Base-by-base conservation (phyloP, 495 filamentous ascomycete species). In the Oleoguttula mirabilis region DNA sequence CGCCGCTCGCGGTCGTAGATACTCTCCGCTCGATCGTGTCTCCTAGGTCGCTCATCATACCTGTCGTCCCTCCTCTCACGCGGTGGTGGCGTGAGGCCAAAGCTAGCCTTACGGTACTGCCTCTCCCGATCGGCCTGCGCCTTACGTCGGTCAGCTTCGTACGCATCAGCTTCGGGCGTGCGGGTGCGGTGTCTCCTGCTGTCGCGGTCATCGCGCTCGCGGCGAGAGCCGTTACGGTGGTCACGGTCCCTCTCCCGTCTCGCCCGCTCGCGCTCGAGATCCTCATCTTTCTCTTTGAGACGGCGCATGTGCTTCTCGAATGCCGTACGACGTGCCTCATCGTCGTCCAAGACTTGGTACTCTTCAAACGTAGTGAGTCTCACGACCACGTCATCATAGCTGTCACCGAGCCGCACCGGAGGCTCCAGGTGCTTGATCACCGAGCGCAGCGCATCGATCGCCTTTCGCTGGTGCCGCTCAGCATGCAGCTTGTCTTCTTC, bases 261-360 rank as follows among this genome's bases (percentile, higher is more conserved):
- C 30, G 69, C 70, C 39, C 80, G 79, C 16, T 88, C 83, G 39
- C 72, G 78, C 39, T 92, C 88, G 2, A 61, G 58, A 43, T 93
- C 85, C 38, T 94, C 88, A 36, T 92, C 84, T 58, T 88, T 86
- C 56, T 96, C 90, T 53, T 79, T 82, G 4, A 94, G 64, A 39
- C 90, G 85, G 28, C 85, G 81, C 44, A 95, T 77, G 52, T 85
- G 71, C 62, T 96, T 99, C 21, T 95, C 92, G 56, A 94, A 96
- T 10, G 86, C 92, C 41, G 73, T 68, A 21, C 77, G 75, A 35
- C 88, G 82, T 25, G 81, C 66, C 21, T 93, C 84, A 17, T 96
- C 90, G 8, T 80, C 74, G 38, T 82, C 71, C 20, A 96, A 68
- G 15, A 78, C 81, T 44, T 78, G 74, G 63, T 80, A 99, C 57